Percentiles rank a stretch among this genome's conserved stretches.
phyloP scores from a whole-genome alignment of 1,284 basidiomycete genomes.

The Puccinia novopanici region DNA sequence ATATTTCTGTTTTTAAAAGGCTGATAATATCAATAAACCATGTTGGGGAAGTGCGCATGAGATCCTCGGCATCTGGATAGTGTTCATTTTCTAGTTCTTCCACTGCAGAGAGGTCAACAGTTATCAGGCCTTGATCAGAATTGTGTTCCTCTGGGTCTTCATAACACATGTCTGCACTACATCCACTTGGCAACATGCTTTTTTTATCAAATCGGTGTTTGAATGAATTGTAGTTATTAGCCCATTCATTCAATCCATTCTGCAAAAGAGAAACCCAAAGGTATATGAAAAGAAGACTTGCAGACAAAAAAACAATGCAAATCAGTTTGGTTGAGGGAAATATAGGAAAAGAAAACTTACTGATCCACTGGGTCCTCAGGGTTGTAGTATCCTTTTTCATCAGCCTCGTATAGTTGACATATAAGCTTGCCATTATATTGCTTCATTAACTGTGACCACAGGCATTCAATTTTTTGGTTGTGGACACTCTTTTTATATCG shows the following conservation, averaged over 20 bases:
- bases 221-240: constrained; percentile 12
- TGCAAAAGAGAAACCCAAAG: constrained; percentile 2
- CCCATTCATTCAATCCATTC: not conserved
- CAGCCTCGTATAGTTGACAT: not conserved
- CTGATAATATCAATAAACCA: not conserved
- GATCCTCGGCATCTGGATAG: constrained; percentile 4
- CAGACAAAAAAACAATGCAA: not conserved
- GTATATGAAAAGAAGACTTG: constrained; percentile 2
- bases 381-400: constrained; percentile 1
- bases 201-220: constrained; percentile 1
- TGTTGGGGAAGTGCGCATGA: not conserved
- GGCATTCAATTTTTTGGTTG: no score
- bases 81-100: not conserved
- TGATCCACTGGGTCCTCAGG: constrained; percentile 2
- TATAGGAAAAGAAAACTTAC: not conserved
- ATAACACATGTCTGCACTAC: not conserved
- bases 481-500: constrained; percentile 21
- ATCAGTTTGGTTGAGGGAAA: not conserved
- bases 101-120: not conserved
- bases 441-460: constrained; percentile 17
- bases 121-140: not conserved
- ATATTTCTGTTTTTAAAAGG: not conserved
- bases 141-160: not conserved
- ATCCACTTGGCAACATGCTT: not conserved
- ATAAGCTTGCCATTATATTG: not conserved